These are phyloP conservation scores for Xylaria digitata DNA, from an alignment of 2,329 filamentous ascomycete genomes.

Conservation along the genomic window DNA sequence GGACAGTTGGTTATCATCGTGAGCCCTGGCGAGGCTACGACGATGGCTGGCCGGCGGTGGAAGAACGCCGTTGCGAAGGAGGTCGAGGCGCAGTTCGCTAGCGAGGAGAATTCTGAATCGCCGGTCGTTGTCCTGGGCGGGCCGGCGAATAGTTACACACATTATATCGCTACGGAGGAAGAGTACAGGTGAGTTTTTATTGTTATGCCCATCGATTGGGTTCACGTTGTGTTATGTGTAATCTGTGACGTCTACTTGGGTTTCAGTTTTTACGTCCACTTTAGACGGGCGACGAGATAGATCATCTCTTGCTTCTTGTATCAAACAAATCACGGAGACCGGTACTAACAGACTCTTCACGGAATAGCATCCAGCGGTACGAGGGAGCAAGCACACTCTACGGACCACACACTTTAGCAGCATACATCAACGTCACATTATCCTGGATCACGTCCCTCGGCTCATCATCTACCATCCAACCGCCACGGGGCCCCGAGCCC, in stretches of 20 bases:
- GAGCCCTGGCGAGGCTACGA: slow-evolving; percentile 87
- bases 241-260: neutral
- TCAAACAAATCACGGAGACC: neutral
- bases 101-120: slow-evolving; percentile 54
- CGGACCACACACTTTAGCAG: slow-evolving; percentile 84
- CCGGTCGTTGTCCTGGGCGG: slow-evolving; percentile 87
- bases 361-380: slow-evolving; percentile 78
- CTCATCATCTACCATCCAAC: slow-evolving; percentile 54
- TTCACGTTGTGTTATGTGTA: too few species aligned
- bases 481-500: slow-evolving; percentile 67
- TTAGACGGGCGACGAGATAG: neutral
- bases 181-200: slow-evolving; percentile 68
- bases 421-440: slow-evolving; percentile 84
- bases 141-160: slow-evolving; percentile 90
- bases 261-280: neutral
- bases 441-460: slow-evolving; percentile 75
- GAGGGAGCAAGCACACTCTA: slow-evolving; percentile 91
- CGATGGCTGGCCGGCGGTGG: slow-evolving; percentile 93
- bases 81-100: slow-evolving; percentile 58
- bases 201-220: neutral
- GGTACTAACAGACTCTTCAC: slow-evolving; percentile 49
- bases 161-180: slow-evolving; percentile 82
- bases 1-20: slow-evolving; percentile 88
- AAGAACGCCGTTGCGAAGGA: slow-evolving; percentile 72
- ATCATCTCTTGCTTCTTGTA: neutral